Conservation (phyloP, 495 filamentous ascomycete genomes). For the Xylaria telfairii region DNA sequence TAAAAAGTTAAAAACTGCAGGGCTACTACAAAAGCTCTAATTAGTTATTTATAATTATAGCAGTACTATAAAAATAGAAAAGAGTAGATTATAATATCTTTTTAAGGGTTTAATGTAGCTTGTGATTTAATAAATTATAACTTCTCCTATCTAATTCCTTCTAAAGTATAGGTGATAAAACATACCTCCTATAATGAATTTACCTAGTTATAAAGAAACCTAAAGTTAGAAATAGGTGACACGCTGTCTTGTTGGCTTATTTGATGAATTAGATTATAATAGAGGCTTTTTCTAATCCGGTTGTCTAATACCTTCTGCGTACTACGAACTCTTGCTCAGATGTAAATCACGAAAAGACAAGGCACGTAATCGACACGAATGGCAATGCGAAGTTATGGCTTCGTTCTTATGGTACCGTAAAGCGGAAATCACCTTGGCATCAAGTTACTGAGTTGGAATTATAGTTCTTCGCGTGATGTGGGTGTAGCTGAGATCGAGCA, state of each 20-base stretch:
- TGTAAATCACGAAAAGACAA: neutral
- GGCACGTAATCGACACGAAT: neutral
- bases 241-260: neutral
- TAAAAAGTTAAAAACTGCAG: no score
- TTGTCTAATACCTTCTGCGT: neutral
- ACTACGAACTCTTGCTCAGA: neutral
- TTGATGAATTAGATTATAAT: neutral
- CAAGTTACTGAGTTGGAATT: neutral
- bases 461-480: neutral
- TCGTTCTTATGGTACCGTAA: neutral
- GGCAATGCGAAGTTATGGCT: neutral
- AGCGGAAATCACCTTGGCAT: neutral
- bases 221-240: neutral
- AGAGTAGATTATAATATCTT: no score
- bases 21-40: no score
- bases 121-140: neutral
- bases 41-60: neutral
- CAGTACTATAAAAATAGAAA: no score
- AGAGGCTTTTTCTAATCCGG: neutral
- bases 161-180: neutral
- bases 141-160: neutral
- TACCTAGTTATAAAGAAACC: neutral
- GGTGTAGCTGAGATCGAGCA: neutral
- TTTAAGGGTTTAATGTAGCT: neutral
- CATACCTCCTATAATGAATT: neutral